Percentiles rank a stretch among this genome's conserved stretches.
Evolutionary conservation across 2,329 filamentous ascomycete genomes (phyloP).

Genomic region (Plectosphaerella cucumerina): DNA sequence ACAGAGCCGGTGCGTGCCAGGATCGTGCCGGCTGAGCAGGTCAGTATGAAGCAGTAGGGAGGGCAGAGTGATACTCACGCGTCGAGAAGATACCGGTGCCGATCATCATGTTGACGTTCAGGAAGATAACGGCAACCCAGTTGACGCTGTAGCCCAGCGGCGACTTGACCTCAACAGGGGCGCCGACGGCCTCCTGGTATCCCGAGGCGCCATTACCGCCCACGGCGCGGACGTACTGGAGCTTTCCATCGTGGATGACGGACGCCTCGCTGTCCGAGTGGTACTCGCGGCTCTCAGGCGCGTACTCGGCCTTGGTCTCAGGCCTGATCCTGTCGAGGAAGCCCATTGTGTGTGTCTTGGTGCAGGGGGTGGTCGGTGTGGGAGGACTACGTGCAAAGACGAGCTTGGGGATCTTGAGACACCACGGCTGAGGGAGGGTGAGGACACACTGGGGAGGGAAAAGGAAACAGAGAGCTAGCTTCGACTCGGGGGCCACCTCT

Average conservation of each 20-base stretch:
- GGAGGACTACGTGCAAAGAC: no score
- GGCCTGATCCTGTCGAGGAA: background rate
- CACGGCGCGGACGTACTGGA: constrained; percentile 34
- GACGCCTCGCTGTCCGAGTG: constrained; percentile 19
- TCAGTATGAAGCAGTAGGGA: constrained; percentile 17
- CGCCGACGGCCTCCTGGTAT: constrained; percentile 59
- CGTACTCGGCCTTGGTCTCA: background rate
- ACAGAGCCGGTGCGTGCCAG: constrained; percentile 56
- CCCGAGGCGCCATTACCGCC: constrained; percentile 43
- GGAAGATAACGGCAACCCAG: constrained; percentile 50
- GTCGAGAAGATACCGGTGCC: constrained; percentile 63
- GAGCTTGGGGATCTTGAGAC: no score
- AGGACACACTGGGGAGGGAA: background rate
- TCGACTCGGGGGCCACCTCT: background rate
- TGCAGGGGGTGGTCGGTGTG: no score
- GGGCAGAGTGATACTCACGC: constrained; percentile 46
- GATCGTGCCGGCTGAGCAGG: constrained; percentile 47
- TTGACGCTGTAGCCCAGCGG: constrained; percentile 57
- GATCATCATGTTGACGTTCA: constrained; percentile 61
- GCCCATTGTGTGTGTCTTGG: background rate
- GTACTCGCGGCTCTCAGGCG: background rate
- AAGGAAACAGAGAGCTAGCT: background rate
- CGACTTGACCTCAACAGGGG: constrained; percentile 54
- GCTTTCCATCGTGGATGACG: constrained; percentile 30
- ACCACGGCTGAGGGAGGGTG: no score